Conservation (phyloP, 257 asterid genomes). For the Ophiorrhiza pumila region DNA sequence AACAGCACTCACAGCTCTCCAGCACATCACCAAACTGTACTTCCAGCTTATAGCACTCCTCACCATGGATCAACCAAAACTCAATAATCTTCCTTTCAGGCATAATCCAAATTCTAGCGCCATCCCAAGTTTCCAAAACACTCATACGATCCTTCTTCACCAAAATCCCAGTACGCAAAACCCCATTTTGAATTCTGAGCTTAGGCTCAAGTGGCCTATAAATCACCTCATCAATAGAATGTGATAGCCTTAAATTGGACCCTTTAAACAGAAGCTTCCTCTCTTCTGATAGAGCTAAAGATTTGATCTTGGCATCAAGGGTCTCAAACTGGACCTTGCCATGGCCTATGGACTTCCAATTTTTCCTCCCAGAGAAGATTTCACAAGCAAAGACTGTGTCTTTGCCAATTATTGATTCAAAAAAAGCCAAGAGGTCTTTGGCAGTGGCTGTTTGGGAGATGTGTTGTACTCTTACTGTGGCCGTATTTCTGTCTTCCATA, state of each 20-base stretch:
- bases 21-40: conserved; percentile 69
- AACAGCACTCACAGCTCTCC: conserved; percentile 45
- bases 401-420: conserved; percentile 52
- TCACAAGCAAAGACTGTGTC: conserved; percentile 66
- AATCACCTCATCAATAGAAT: conserved; percentile 53
- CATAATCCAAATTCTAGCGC: conserved; percentile 56
- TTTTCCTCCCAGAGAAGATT: conserved; percentile 64
- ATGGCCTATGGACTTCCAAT: conserved; percentile 88
- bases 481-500: conserved; percentile 38
- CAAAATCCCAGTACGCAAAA: conserved; percentile 56
- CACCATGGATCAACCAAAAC: conserved; percentile 41
- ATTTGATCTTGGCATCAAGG: conserved; percentile 35
- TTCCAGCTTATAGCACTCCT: conserved; percentile 59
- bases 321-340: conserved; percentile 80
- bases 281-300: conserved; percentile 49
- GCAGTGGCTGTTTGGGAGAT: conserved; percentile 57
- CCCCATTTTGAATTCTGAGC: conserved; percentile 44
- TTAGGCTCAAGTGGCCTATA: conserved; percentile 50
- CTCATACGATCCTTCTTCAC: conserved; percentile 42
- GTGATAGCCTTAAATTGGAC: conserved; percentile 38
- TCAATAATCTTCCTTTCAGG: conserved; percentile 70
- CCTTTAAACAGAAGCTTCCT: conserved; percentile 52
- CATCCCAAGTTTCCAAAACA: conserved; percentile 61
- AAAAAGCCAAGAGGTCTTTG: conserved; percentile 42
- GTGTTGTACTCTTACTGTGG: conserved; percentile 54